Conservation (phyloP, 2,329 filamentous ascomycete genomes). For the Colletotrichum chlorophyti region DNA sequence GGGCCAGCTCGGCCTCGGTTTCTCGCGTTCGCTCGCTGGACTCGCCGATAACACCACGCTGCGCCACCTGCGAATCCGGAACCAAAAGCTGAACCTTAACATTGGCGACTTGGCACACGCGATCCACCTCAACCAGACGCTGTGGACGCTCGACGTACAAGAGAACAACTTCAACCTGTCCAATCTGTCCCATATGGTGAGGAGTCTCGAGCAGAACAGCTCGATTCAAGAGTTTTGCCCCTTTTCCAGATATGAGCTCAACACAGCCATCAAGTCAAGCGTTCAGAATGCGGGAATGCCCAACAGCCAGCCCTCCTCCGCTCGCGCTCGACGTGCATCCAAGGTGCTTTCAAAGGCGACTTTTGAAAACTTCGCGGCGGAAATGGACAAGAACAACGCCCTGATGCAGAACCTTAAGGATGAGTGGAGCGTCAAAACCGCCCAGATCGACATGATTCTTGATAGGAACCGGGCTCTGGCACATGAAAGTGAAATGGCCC, state of each 20-base stretch:
- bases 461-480: constrained; percentile 40
- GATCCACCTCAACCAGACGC: constrained; percentile 53
- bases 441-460: constrained; percentile 41
- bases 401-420: constrained; percentile 45
- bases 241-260: constrained; percentile 45
- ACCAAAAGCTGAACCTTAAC: constrained; percentile 61
- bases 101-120: constrained; percentile 59
- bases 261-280: constrained; percentile 39
- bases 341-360: constrained; percentile 26
- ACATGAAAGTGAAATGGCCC: constrained; percentile 8
- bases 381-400: constrained; percentile 36
- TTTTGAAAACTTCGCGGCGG: constrained; percentile 23
- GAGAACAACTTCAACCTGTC: constrained; percentile 62
- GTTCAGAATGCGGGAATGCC: constrained; percentile 25
- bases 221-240: constrained; percentile 53
- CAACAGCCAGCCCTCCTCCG: constrained; percentile 11
- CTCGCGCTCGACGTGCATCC: constrained; percentile 21
- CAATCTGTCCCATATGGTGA: constrained; percentile 54
- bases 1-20: constrained; percentile 59
- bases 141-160: constrained; percentile 61
- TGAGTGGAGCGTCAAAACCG: constrained; percentile 46
- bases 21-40: constrained; percentile 56
- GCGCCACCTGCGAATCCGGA: constrained; percentile 60
- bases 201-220: constrained; percentile 49
- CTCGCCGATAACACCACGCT: constrained; percentile 51